Conservation (phyloP, 306 rosid genomes). For the Vigna mungo region DNA sequence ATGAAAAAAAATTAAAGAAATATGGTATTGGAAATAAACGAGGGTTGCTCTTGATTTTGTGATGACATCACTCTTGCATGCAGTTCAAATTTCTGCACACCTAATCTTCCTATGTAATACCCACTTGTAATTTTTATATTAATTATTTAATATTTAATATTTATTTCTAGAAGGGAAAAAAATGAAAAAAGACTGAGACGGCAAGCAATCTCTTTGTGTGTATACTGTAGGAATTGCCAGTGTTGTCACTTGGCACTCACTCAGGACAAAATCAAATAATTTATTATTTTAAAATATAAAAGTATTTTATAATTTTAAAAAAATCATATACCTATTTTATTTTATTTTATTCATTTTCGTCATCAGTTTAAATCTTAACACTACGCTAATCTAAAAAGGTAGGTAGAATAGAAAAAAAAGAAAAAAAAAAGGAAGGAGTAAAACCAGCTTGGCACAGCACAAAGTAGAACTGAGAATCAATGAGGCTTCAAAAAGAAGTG, state of each 20-base stretch:
- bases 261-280: not conserved
- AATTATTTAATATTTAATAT: not conserved
- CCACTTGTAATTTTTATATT: conserved; percentile 37
- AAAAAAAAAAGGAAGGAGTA: not conserved
- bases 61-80: conserved; percentile 37
- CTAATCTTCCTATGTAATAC: not conserved
- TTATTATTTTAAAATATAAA: not conserved
- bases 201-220: conserved; percentile 32
- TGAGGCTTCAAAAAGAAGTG: not conserved
- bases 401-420: not conserved
- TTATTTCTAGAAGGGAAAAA: not conserved
- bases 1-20: not conserved
- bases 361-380: not conserved
- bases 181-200: conserved; percentile 29
- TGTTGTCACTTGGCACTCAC: conserved; percentile 21
- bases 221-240: conserved; percentile 3
- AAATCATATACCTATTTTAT: too few relatives aligned
- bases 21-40: not conserved
- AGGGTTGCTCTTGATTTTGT: conserved; percentile 23
- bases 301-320: not conserved
- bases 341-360: not conserved
- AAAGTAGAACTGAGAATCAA: not conserved
- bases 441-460: not conserved
- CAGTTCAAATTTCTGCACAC: conserved; percentile 19
- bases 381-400: not conserved